These are phyloP conservation scores for Cryptococcus neoformans DNA, from an alignment of 1,284 basidiomycete species.

Conservation along the genomic window DNA sequence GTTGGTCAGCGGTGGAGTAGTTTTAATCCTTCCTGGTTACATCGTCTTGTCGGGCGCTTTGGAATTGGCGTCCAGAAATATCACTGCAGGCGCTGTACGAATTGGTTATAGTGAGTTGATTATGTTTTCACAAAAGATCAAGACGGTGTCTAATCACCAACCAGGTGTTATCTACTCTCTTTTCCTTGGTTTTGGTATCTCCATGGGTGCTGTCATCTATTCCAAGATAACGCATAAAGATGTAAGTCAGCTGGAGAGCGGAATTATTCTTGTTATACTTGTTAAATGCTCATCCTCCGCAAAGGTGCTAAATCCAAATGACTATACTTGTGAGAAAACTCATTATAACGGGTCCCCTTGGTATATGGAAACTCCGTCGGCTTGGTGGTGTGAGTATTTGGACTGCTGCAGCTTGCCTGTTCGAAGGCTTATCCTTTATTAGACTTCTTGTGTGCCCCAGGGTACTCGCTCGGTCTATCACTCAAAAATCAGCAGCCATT, in stretches of 20 bases:
- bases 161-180: conserved; percentile 52
- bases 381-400: conserved; percentile 45
- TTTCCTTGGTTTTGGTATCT: conserved; percentile 78
- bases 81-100: conserved; percentile 79
- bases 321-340: conserved; percentile 59
- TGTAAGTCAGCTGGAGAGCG: conserved; percentile 4
- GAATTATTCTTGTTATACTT: not conserved
- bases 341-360: conserved; percentile 55
- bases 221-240: conserved; percentile 54
- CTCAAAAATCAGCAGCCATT: conserved; percentile 73
- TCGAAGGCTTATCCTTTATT: not conserved
- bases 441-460: conserved; percentile 78
- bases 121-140: conserved; percentile 53
- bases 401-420: too few species aligned
- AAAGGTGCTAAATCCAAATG: conserved; percentile 53
- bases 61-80: conserved; percentile 68
- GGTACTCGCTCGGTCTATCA: conserved; percentile 70
- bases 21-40: conserved; percentile 82
- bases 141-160: not conserved
- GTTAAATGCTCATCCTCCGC: not conserved
- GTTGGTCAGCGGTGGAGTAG: conserved; percentile 76
- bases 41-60: conserved; percentile 76
- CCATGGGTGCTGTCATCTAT: conserved; percentile 70
- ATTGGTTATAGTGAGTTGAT: conserved; percentile 69
- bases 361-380: conserved; percentile 49